Evolutionary conservation across 371 early-diverging fungal species (phyloP).

Genomic region (Mucor racemosus): DNA sequence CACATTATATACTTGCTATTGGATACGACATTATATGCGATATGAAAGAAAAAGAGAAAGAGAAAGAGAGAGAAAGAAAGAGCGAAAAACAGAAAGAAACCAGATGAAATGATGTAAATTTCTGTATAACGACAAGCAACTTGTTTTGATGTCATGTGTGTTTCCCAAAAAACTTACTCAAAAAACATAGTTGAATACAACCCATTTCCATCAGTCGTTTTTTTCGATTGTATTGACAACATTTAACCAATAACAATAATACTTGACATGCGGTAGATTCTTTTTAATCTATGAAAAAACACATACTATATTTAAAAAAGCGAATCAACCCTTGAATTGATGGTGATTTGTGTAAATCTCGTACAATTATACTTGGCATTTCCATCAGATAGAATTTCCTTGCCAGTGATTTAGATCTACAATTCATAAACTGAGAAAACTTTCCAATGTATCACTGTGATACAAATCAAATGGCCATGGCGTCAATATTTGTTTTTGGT

Average conservation of each 20-base stretch:
- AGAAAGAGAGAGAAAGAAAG: neutral
- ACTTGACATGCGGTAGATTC: neutral
- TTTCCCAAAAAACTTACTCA: neutral
- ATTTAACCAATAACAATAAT: conserved; percentile 1
- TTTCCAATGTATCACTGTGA: neutral
- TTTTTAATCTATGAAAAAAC: neutral
- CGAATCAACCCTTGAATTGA: conserved; percentile 1
- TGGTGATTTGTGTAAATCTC: neutral
- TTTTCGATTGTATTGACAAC: neutral
- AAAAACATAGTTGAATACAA: neutral
- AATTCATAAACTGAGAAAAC: neutral
- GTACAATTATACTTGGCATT: neutral
- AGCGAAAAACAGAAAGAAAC: conserved; percentile 3
- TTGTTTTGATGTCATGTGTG: conserved; percentile 8
- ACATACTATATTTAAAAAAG: neutral
- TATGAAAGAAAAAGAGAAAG: neutral
- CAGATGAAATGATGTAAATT: conserved; percentile 7
- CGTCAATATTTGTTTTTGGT: neutral
- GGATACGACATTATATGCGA: neutral
- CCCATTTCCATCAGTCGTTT: neutral
- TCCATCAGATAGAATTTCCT: neutral
- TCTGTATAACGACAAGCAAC: neutral
- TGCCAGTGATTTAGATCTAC: neutral
- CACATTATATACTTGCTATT: neutral
- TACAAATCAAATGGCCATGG: conserved; percentile 5